Base-by-base conservation (phyloP, 2,329 filamentous ascomycete genomes). In the Coleophoma eucalyptorum region DNA sequence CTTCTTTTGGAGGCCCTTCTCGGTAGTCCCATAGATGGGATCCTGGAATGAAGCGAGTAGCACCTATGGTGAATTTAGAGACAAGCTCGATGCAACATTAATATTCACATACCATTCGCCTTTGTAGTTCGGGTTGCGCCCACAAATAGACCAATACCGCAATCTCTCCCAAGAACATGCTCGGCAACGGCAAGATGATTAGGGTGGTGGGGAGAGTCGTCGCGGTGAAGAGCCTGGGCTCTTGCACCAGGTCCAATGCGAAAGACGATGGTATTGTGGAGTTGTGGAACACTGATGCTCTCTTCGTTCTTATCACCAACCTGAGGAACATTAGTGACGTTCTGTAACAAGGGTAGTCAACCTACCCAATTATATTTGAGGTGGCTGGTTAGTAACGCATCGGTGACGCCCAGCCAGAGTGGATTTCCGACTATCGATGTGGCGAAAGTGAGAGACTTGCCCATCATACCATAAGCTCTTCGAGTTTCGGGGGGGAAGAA, bases 381-480 rank as follows among this genome's bases (percentile, higher is more conserved):
- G 35, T 38, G 35, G 18, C 35, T 38, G 12, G 35, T 38, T 7
- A 38, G 35, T 38, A 38, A 38, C 2, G 35, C 35, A 38, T 38
- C 35, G 35, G 35, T 38, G 35, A 38, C 35, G 5, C 35, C 35
- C 35, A 12, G 7, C 35, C 35, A 38, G 35, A 38, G 35, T n/a
- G 35, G 35, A 38, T 38, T 38, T 8, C 35, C 35, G 15, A 38
- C 35, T 11, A 38, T 38, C 35, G 35, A 38, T 10, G 35, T 50
- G 16, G 53, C 50, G 48, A 59, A 62, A 12, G 51, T 58, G 5
- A 37, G 46, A 12, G 57, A 59, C 40, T 62, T 62, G 13, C 51
- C 50, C 5, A 56, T 52, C 26, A 62, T 50, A 13, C 59, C 59
- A 40, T 49, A 58, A 10, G 50, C 57, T 3, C 60, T 49, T 37